These are phyloP conservation scores for Athelia psychrophila DNA, from an alignment of 1,284 basidiomycete genomes.

Conservation along the genomic window DNA sequence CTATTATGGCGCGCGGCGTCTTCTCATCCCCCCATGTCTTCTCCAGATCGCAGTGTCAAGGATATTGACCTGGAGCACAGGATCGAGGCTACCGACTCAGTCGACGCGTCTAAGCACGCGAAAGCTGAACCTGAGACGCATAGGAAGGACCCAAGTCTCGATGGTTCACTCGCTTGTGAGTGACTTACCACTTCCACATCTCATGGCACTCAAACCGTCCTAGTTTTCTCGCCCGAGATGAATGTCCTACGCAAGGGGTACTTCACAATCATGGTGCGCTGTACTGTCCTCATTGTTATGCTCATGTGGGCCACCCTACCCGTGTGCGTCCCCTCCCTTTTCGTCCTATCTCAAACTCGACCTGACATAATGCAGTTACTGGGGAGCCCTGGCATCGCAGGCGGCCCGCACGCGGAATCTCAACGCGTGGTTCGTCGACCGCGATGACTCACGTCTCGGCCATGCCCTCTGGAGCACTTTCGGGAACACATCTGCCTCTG, in stretches of 20 bases:
- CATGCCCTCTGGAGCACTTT: conserved; percentile 25
- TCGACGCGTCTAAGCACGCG: no score
- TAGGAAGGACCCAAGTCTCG: no score
- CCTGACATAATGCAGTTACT: conserved; percentile 27
- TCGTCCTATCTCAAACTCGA: neutral
- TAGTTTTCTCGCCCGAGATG: neutral
- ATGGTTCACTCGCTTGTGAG: no score
- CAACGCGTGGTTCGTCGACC: conserved; percentile 40
- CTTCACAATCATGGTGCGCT: neutral
- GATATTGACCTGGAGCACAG: no score
- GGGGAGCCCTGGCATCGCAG: conserved; percentile 36
- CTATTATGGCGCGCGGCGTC: no score
- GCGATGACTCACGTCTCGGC: conserved; percentile 39
- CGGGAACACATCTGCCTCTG: conserved; percentile 20
- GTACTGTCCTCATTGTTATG: neutral
- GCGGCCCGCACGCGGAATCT: conserved; percentile 32
- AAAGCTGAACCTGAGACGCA: no score
- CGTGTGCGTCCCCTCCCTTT: neutral
- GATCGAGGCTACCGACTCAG: no score
- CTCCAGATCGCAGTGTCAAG: no score
- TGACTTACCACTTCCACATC: no score
- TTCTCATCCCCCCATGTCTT: no score
- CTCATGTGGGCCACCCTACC: neutral
- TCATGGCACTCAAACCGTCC: no score
- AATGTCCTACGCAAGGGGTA: neutral